Evolutionary conservation across 345 rosid genomes (phyloP).

Genomic region (Populus davidiana): DNA sequence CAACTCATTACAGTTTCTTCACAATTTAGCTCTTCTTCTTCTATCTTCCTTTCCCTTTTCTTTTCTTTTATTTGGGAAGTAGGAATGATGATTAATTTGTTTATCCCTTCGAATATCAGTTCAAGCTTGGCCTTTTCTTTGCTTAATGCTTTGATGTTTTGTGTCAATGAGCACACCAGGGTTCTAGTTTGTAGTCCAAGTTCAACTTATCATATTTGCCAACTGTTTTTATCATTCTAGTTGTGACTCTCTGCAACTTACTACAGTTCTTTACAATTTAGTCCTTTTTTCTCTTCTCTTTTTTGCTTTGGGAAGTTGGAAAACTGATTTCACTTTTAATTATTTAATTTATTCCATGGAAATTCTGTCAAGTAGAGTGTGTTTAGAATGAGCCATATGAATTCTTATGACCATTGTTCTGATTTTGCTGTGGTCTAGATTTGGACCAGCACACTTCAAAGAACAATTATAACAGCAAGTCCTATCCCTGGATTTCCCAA

Average conservation of each 20-base stretch:
- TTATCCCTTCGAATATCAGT: too few species aligned
- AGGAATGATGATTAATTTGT: too few species aligned
- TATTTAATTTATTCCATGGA: neutral
- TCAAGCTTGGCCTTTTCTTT: neutral
- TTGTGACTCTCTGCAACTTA: neutral
- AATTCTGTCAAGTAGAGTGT: neutral
- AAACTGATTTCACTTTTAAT: neutral
- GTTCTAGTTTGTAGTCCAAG: neutral
- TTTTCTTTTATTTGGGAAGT: too few species aligned
- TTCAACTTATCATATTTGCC: neutral
- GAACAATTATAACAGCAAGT: slow-evolving; percentile 81
- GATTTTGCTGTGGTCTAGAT: slow-evolving; percentile 40
- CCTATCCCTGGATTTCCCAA: slow-evolving; percentile 91
- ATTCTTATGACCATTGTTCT: neutral
- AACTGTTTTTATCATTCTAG: neutral
- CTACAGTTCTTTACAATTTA: neutral
- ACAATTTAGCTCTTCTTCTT: too few species aligned
- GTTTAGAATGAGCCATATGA: neutral
- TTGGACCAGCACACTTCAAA: slow-evolving; percentile 99
- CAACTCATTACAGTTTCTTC: too few species aligned
- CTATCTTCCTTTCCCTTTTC: too few species aligned
- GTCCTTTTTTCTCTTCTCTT: neutral
- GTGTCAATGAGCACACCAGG: too few species aligned
- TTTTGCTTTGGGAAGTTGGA: neutral
- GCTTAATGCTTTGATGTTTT: too few species aligned